These are phyloP conservation scores for Capsicum chinense DNA, from an alignment of 257 asterid species.

Conservation along the genomic window DNA sequence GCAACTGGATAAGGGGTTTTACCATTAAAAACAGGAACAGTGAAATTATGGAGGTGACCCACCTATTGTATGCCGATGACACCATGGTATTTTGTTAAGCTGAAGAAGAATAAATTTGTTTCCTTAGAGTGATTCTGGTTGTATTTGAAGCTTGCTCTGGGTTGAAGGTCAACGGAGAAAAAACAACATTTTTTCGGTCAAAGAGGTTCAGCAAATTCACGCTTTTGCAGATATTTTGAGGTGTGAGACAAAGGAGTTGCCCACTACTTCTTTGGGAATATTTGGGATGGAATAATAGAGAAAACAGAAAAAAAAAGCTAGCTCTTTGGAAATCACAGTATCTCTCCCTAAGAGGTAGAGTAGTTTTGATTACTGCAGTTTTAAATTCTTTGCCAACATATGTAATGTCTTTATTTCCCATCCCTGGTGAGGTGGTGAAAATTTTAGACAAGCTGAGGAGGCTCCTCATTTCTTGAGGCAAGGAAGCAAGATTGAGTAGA, in stretches of 20 bases:
- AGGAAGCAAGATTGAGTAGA: not conserved
- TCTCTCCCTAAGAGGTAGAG: not conserved
- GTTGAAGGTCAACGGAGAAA: not conserved
- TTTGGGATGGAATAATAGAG: not conserved
- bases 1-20: not conserved
- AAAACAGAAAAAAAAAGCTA: not conserved
- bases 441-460: not conserved
- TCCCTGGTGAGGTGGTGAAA: not conserved
- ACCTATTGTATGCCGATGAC: not conserved
- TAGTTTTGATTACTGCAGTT: not conserved
- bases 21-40: not conserved
- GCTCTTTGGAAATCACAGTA: not conserved
- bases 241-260: not conserved
- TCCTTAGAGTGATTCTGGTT: not conserved
- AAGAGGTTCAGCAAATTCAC: not conserved
- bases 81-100: not conserved
- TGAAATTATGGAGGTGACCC: not conserved
- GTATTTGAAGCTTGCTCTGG: not conserved
- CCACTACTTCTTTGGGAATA: not conserved
- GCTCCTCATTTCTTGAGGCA: not conserved
- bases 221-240: not conserved
- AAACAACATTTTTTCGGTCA: not conserved
- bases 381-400: too few species aligned
- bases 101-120: not conserved
- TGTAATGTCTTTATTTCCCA: not conserved